A percentile compares a stretch with the other conserved stretches of the same genome.
Evolutionary conservation across 192 early-diverging fungal species (phyloP).

Genomic region (Umbelopsis ramanniana): DNA sequence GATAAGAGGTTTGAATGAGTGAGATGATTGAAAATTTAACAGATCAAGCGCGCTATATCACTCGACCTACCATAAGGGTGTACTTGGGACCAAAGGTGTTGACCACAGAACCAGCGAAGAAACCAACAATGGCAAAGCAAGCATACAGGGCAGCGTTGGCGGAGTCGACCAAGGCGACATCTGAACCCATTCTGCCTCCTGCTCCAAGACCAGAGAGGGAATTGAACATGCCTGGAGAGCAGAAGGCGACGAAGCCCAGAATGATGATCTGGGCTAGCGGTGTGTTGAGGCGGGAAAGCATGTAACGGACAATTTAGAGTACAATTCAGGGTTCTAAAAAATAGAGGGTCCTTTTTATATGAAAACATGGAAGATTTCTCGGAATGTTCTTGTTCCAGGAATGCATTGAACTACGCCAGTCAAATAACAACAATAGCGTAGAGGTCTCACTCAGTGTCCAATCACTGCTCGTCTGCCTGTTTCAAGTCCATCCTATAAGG

Average conservation of each 20-base stretch:
- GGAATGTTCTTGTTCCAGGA: no score
- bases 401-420: no score
- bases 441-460: no score
- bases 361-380: no score
- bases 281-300: slow-evolving; percentile 50
- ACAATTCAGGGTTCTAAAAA: neutral
- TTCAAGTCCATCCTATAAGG: no score
- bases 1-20: slow-evolving; percentile 23
- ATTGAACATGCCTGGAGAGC: slow-evolving; percentile 83
- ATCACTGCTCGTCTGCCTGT: no score
- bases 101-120: slow-evolving; percentile 37
- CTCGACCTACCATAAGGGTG: slow-evolving; percentile 25
- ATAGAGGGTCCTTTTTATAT: neutral
- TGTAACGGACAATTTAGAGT: neutral
- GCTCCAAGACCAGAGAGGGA: slow-evolving; percentile 51
- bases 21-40: slow-evolving; percentile 19
- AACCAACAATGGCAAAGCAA: slow-evolving; percentile 62
- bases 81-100: slow-evolving; percentile 34
- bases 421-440: no score
- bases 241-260: slow-evolving; percentile 75
- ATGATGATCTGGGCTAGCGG: slow-evolving; percentile 73
- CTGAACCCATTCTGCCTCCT: slow-evolving; percentile 34
- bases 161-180: slow-evolving; percentile 29
- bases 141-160: slow-evolving; percentile 78
- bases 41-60: neutral